Base-by-base conservation (phyloP, 139 green algal species). In the Parachlorella kessleri region DNA sequence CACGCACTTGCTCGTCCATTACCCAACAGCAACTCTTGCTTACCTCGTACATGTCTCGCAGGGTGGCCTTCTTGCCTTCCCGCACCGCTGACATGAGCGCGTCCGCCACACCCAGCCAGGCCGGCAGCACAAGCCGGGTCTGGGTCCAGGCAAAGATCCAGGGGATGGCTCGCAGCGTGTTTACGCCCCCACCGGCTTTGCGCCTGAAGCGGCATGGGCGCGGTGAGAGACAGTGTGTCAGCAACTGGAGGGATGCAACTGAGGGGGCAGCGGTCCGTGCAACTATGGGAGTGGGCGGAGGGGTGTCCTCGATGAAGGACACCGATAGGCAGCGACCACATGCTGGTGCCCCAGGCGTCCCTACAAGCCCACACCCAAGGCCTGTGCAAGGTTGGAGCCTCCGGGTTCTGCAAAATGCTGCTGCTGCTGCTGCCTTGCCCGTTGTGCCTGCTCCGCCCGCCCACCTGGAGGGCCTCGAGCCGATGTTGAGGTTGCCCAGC, bases 131-230 rank as follows among this genome's bases (percentile, higher is more conserved):
- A 55, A 98, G 91, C 24, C 96, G 91, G 55, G 88, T 99, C 73
- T 85, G 94, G 4, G 95, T 98, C 96, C 96, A 99, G 21, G 96
- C 94, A 85, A 99, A 98, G 82, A 98, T 95, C 96, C 96, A 99
- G 66, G 96, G 96, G 84, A 99, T 99, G 81, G 96, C 95, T 33
- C 96, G 92, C 78, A 99, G 91, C 10, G 85, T 88, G 53, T 88
- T 84, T 66, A 97, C 92, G 69, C 86, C 84, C n/a, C 84, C 90
- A 32, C 71, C 82, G 71, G 92, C 73, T 75, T 78, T 81, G 70
- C 76, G 71, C 67, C 81, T 87, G 55, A 28, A 40, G 24, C 1
- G 14, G 53, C 9, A 48, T 6, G 42, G 30, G 72, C 6, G 4
- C 10, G 48, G 1, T 75, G 67, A 59, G 14, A 59, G 14, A 18